These are phyloP conservation scores for Neofusicoccum ribis DNA, from an alignment of 2,329 filamentous ascomycete species.

Conservation along the genomic window DNA sequence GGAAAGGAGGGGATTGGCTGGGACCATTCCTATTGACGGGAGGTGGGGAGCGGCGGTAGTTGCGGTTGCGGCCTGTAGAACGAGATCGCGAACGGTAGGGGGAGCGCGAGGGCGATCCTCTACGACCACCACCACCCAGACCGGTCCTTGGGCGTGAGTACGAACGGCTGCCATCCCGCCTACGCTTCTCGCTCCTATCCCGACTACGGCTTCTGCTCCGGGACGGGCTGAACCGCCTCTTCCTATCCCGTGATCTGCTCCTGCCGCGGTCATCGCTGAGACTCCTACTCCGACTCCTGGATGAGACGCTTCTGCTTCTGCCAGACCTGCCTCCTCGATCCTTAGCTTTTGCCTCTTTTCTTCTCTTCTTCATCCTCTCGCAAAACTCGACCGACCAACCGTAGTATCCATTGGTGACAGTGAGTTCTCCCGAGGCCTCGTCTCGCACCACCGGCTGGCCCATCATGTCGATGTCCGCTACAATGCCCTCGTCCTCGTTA, in stretches of 20 bases:
- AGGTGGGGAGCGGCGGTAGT: conserved; percentile 13
- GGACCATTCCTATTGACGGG: conserved; percentile 7
- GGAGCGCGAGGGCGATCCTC: neutral
- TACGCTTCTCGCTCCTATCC: conserved; percentile 12
- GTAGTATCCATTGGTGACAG: conserved; percentile 75
- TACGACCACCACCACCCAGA: neutral
- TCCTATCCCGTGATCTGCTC: neutral
- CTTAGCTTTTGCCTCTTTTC: neutral
- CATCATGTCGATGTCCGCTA: conserved; percentile 70
- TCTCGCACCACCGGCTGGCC: conserved; percentile 69
- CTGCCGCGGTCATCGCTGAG: conserved; percentile 8
- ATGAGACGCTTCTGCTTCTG: conserved; percentile 8
- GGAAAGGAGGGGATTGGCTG: conserved; percentile 4
- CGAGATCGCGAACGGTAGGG: conserved; percentile 7
- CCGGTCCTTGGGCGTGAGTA: conserved; percentile 6
- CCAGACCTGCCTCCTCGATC: neutral
- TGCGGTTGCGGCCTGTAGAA: neutral
- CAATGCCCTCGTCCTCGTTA: conserved; percentile 49
- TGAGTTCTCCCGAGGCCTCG: conserved; percentile 64
- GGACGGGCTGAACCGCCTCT: conserved; percentile 16
- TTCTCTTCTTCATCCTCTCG: conserved; percentile 67
- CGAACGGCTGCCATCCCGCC: conserved; percentile 12
- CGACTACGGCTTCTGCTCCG: conserved; percentile 13
- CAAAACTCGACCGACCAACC: conserved; percentile 84
- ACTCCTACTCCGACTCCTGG: conserved; percentile 15